Evolutionary conservation across 2,329 filamentous ascomycete species (phyloP).

Genomic region (Colletotrichum truncatum): DNA sequence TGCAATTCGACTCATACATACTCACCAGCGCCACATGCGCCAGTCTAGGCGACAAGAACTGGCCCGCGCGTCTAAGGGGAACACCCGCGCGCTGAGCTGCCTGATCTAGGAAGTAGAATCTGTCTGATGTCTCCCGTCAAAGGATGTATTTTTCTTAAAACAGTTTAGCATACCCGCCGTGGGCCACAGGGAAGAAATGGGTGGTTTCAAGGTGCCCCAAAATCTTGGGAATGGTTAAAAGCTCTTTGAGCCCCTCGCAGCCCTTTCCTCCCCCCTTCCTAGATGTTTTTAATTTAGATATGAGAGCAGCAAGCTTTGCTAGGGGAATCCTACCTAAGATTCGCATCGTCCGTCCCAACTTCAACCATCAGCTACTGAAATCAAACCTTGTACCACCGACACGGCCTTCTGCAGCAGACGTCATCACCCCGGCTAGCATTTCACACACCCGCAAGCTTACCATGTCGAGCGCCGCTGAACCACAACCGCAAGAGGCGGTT

Average conservation of each 20-base stretch:
- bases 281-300: too few relatives aligned
- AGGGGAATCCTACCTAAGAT: neutral
- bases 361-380: too few relatives aligned
- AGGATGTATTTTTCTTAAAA: conserved; percentile 3
- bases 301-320: neutral
- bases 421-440: too few relatives aligned
- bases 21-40: neutral
- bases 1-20: neutral
- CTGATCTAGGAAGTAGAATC: too few relatives aligned
- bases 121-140: too few relatives aligned
- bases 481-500: neutral
- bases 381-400: too few relatives aligned
- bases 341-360: neutral
- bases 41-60: neutral
- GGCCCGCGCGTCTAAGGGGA: neutral
- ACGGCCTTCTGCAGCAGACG: too few relatives aligned
- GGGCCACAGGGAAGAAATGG: neutral
- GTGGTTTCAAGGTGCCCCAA: neutral
- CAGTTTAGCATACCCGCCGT: conserved; percentile 22
- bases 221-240: neutral
- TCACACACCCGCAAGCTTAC: neutral
- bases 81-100: conserved; percentile 20
- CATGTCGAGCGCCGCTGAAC: conserved; percentile 18
- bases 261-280: too few relatives aligned
- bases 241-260: neutral